Percentiles rank a stretch among this genome's conserved stretches.
These are phyloP conservation scores for Pleurotus tuoliensis DNA, from an alignment of 768 basidiomycete species.

Conservation along the genomic window DNA sequence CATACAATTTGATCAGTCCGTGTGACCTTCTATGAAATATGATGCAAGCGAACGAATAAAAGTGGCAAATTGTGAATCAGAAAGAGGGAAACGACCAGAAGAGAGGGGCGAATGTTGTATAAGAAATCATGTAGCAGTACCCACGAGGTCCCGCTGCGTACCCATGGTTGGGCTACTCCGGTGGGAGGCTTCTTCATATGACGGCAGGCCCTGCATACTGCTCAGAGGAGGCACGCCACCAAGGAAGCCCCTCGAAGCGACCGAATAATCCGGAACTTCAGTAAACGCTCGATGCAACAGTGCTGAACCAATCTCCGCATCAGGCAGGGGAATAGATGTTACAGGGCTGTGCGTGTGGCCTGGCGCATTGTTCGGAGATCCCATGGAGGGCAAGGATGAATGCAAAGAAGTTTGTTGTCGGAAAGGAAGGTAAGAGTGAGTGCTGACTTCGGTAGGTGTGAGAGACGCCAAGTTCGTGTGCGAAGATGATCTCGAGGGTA, in stretches of 20 bases:
- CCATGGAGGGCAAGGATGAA: neutral
- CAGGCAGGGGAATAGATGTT: slow-evolving; percentile 10
- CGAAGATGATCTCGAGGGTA: slow-evolving; percentile 32
- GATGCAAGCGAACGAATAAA: neutral
- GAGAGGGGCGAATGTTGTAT: too few species aligned
- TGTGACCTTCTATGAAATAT: neutral
- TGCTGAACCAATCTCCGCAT: slow-evolving; percentile 17
- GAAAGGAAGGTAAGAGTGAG: neutral
- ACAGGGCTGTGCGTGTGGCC: slow-evolving; percentile 9
- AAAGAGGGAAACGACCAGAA: neutral
- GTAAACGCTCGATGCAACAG: slow-evolving; percentile 62
- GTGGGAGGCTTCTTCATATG: slow-evolving; percentile 69
- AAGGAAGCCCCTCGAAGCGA: slow-evolving; percentile 83
- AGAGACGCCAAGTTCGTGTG: slow-evolving; percentile 16
- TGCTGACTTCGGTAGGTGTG: neutral
- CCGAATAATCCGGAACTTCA: slow-evolving; percentile 81
- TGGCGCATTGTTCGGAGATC: slow-evolving; percentile 15
- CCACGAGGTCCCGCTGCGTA: slow-evolving; percentile 15
- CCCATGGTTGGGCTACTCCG: slow-evolving; percentile 9
- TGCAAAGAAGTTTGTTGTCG: slow-evolving; percentile 1
- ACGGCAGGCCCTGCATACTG: slow-evolving; percentile 75
- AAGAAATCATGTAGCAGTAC: neutral
- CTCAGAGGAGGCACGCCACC: slow-evolving; percentile 86
- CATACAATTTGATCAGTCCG: neutral
- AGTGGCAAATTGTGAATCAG: neutral